phyloP scores from a whole-genome alignment of 345 rosid species.

The Rhodamnia argentea region DNA sequence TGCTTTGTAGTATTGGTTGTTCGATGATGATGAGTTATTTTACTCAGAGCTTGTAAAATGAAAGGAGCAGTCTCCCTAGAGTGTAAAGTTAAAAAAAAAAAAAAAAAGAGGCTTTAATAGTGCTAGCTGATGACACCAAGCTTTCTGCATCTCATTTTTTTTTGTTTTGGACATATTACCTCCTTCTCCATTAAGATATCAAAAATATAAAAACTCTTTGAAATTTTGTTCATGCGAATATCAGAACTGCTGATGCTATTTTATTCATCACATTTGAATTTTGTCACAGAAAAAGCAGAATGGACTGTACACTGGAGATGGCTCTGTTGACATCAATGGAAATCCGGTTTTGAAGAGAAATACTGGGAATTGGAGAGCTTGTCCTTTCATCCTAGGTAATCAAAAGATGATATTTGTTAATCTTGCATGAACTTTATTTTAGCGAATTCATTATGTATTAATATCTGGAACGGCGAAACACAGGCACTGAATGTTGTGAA shows the following conservation, averaged over 20 bases:
- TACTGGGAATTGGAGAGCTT: constrained; percentile 94
- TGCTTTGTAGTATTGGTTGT: not conserved
- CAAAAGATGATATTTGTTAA: not conserved
- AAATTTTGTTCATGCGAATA: not conserved
- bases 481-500: constrained; percentile 94
- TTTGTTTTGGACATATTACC: not conserved
- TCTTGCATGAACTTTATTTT: not conserved
- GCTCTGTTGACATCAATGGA: constrained; percentile 72
- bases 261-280: not conserved
- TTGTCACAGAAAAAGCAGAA: constrained; percentile 21
- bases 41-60: not conserved
- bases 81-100: not conserved
- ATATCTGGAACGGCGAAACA: not conserved
- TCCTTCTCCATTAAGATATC: not conserved
- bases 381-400: constrained; percentile 83
- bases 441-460: not conserved
- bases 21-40: not conserved
- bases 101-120: not conserved
- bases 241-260: not conserved
- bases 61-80: not conserved
- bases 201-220: not conserved
- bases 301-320: constrained; percentile 71
- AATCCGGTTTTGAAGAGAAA: constrained; percentile 68
- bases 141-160: not conserved
- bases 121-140: not conserved